Conservation (phyloP, 257 asterid genomes). For the Parsonsia alboflavescens region DNA sequence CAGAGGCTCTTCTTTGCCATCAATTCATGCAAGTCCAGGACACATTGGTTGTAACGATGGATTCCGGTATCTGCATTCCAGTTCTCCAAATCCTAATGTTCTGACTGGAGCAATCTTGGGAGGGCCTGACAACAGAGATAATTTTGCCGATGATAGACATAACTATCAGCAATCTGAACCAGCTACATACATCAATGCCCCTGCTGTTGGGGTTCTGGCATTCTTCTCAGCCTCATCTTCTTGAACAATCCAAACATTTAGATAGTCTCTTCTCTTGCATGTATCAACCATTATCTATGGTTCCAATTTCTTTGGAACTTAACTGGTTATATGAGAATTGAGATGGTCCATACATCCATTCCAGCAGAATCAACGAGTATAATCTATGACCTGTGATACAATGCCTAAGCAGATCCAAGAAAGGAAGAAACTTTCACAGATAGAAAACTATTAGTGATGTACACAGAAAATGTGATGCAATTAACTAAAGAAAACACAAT, state of each 20-base stretch:
- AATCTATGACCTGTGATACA: too few relatives aligned
- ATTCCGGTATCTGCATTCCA: conserved; percentile 40
- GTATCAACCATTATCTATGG: background rate
- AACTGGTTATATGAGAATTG: too few relatives aligned
- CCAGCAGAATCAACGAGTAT: too few relatives aligned
- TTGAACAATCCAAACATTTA: conserved; percentile 10
- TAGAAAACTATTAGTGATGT: too few relatives aligned
- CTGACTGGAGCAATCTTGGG: conserved; percentile 65
- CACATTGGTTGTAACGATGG: conserved; percentile 52
- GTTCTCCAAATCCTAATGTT: conserved; percentile 57
- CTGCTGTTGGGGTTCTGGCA: conserved; percentile 63
- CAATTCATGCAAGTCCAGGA: conserved; percentile 33
- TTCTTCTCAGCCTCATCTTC: conserved; percentile 53
- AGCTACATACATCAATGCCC: conserved; percentile 68
- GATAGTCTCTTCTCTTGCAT: background rate
- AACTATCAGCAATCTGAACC: conserved; percentile 78
- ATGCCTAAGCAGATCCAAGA: too few relatives aligned
- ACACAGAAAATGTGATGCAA: too few relatives aligned
- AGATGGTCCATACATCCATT: too few relatives aligned
- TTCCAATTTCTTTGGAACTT: background rate
- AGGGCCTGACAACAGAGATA: conserved; percentile 60
- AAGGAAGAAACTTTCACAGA: too few relatives aligned
- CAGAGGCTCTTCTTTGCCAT: conserved; percentile 69
- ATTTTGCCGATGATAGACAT: conserved; percentile 50
- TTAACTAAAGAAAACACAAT: too few relatives aligned